These are phyloP conservation scores for Acanthamoeba culbertsoni DNA, from an alignment of 208 protist species.

Conservation along the genomic window DNA sequence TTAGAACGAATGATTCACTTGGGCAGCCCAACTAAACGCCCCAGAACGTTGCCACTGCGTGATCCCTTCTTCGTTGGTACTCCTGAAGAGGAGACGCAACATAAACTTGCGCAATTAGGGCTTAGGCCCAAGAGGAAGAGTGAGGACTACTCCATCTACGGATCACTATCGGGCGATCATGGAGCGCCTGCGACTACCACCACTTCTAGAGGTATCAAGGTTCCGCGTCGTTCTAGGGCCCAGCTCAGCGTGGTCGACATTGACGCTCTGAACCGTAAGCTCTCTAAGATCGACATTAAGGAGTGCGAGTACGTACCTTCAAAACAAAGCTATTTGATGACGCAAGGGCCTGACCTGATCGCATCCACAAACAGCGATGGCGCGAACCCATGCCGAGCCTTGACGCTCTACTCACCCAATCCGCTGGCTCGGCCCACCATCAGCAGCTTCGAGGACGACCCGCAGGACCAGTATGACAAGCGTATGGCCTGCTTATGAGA, in stretches of 20 bases:
- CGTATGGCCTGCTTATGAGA: background rate
- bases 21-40: background rate
- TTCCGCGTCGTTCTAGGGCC: background rate
- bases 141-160: background rate
- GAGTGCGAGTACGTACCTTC: background rate
- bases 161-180: background rate
- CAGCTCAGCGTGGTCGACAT: background rate
- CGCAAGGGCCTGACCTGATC: no score
- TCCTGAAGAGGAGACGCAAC: background rate
- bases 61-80: slow-evolving; percentile 29
- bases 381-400: background rate
- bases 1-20: background rate
- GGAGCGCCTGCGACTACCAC: background rate
- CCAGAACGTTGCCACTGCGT: background rate
- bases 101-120: background rate
- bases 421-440: background rate
- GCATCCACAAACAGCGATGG: no score
- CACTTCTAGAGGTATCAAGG: background rate
- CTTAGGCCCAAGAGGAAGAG: background rate
- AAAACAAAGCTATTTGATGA: no score
- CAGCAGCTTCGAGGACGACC: background rate
- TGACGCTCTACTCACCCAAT: background rate
- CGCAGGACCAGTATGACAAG: background rate
- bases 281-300: background rate
- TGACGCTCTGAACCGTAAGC: background rate